Evolutionary conservation across 1,284 basidiomycete species (phyloP).

Genomic region (Boletellus deceptivus): DNA sequence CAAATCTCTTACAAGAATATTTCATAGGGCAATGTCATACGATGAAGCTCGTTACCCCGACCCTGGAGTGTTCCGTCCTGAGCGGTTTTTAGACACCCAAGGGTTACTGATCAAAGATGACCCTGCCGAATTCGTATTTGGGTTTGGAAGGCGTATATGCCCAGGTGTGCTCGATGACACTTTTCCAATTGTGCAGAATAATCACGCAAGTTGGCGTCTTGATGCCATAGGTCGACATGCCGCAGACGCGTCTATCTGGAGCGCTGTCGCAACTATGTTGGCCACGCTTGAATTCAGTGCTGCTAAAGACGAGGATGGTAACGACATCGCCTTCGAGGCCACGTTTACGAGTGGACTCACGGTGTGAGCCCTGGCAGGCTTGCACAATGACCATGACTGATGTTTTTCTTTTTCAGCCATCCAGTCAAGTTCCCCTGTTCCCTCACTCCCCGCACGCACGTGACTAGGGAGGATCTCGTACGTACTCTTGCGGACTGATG

Average conservation of each 20-base stretch:
- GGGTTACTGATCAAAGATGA: constrained; percentile 13
- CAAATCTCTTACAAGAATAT: neutral
- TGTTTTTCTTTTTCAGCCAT: neutral
- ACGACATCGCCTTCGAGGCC: neutral
- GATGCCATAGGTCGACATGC: neutral
- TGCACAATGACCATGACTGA: neutral
- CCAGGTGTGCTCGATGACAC: constrained; percentile 6
- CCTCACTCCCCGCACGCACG: neutral
- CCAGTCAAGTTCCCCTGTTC: neutral
- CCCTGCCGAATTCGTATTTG: constrained; percentile 11
- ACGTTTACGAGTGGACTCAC: neutral
- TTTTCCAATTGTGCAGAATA: neutral
- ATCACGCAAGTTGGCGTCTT: no score
- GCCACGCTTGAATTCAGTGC: constrained; percentile 1
- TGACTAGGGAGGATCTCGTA: neutral
- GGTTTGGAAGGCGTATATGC: constrained; percentile 21
- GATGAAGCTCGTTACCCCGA: constrained; percentile 17
- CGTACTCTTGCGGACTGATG: neutral
- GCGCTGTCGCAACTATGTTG: neutral
- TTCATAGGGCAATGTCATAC: constrained; percentile 18
- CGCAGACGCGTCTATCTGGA: constrained; percentile 6
- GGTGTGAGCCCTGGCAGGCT: neutral
- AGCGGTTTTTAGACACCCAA: constrained; percentile 12
- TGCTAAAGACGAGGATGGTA: neutral
- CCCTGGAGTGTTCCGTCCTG: constrained; percentile 16